Evolutionary conservation across 129 eudicot species (phyloP).

Genomic region (Flaveria brownii): DNA sequence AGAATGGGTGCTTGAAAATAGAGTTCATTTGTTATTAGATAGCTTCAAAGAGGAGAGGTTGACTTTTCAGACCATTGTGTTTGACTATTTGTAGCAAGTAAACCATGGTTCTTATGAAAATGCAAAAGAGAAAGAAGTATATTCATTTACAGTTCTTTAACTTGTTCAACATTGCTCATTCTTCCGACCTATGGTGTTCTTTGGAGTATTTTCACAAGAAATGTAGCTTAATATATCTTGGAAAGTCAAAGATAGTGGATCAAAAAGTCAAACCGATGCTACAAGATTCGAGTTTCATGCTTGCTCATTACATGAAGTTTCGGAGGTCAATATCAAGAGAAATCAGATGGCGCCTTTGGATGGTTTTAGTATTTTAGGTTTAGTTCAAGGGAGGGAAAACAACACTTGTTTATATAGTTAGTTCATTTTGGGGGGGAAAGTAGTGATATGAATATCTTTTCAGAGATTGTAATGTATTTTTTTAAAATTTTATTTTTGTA

Average conservation of each 20-base stretch:
- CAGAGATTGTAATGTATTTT: slow-evolving; percentile 18
- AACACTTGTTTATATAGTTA: slow-evolving; percentile 46
- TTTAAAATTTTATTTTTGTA: slow-evolving; percentile 5
- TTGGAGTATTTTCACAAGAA: slow-evolving; percentile 22
- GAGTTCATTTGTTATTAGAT: slow-evolving; percentile 19
- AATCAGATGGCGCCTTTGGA: slow-evolving; percentile 9
- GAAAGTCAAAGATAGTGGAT: slow-evolving; percentile 23
- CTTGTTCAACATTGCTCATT: slow-evolving; percentile 27
- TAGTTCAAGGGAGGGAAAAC: neutral
- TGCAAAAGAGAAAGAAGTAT: slow-evolving; percentile 8
- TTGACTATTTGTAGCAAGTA: slow-evolving; percentile 20
- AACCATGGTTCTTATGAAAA: slow-evolving; percentile 16
- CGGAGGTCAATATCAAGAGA: slow-evolving; percentile 4
- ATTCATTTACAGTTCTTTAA: neutral
- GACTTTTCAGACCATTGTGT: slow-evolving; percentile 26
- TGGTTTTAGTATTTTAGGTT: slow-evolving; percentile 20
- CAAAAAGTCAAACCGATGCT: slow-evolving; percentile 16
- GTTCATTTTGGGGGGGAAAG: slow-evolving; percentile 34
- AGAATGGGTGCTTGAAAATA: slow-evolving; percentile 14
- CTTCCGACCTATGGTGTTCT: slow-evolving; percentile 17
- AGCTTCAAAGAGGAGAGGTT: slow-evolving; percentile 12
- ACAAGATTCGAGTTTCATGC: slow-evolving; percentile 2
- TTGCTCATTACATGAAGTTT: neutral
- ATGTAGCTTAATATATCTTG: neutral
- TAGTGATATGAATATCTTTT: slow-evolving; percentile 12